These are phyloP conservation scores for Metschnikowia noctiluminum DNA, from an alignment of 805 yeast genomes.

Conservation along the genomic window DNA sequence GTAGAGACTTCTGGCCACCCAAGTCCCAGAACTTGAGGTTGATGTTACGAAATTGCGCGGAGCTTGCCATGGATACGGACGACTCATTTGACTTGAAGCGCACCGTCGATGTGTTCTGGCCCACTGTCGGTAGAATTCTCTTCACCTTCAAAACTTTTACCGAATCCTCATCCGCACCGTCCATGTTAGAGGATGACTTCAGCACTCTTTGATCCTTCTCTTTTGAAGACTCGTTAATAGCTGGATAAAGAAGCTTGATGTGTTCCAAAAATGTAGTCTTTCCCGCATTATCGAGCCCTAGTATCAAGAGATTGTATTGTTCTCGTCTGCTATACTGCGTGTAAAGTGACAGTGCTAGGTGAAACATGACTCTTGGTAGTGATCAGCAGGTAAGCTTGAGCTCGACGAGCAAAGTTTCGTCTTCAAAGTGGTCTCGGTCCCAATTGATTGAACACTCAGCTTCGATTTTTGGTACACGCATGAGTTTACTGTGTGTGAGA, in stretches of 20 bases:
- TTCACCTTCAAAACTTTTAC: slow-evolving; percentile 38
- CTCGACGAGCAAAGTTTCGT: too few species aligned
- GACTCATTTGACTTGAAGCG: slow-evolving; percentile 29
- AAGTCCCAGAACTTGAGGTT: slow-evolving; percentile 89
- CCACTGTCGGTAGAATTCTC: slow-evolving; percentile 87
- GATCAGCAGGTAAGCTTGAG: background rate
- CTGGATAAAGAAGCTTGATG: slow-evolving; percentile 35
- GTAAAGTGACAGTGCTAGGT: slow-evolving; percentile 42
- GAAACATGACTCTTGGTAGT: slow-evolving; percentile 30
- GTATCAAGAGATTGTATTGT: slow-evolving; percentile 53
- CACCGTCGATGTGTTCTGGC: slow-evolving; percentile 69
- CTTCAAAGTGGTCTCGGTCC: background rate
- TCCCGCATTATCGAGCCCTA: slow-evolving; percentile 95
- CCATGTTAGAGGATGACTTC: slow-evolving; percentile 12
- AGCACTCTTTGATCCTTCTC: slow-evolving; percentile 14
- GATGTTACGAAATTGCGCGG: slow-evolving; percentile 39
- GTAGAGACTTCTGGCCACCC: slow-evolving; percentile 87
- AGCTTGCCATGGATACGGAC: slow-evolving; percentile 33
- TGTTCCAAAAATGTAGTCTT: slow-evolving; percentile 59
- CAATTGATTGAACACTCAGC: background rate
- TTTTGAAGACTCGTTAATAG: slow-evolving; percentile 22
- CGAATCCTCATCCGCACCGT: slow-evolving; percentile 18
- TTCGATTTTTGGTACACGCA: background rate
- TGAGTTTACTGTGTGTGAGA: background rate
- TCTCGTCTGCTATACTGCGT: slow-evolving; percentile 45